Evolutionary conservation across 768 basidiomycete species (phyloP), one percentile per base, ranked within the genome.

Genomic region (Suillus discolor): DNA sequence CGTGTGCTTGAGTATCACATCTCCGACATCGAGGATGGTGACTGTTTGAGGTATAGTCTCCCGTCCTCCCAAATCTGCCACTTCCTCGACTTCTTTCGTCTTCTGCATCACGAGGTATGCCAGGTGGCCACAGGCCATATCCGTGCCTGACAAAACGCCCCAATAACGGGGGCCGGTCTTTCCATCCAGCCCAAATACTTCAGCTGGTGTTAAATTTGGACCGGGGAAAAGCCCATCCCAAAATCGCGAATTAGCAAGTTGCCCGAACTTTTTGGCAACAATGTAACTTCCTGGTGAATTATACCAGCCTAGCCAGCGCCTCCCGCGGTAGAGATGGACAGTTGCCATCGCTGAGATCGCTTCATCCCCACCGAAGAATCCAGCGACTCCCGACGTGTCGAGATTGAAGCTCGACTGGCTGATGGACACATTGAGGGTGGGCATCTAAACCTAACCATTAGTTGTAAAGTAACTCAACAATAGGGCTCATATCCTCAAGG

Each of bases 231-330:
- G 61, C 1, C 71, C 73, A 47, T 71, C 63, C 73, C 74, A 78
- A 49, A 71, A 62, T n/a, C 68, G 68, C 1, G 71, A 65, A 16
- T 68, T 69, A 1, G 73, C 70, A 60, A 79, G 72, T 12, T 69
- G 69, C 2, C 74, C 74, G 61, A 78, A 78, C 11, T 71, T 69
- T 54, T 70, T 74, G 23, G 78, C 79, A 44, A 79, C 69, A 5
- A 62, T 61, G 42, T 74, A 76, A 12, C 66, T 72, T 38, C 78
- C 79, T 0, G 77, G 78, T n/a, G 72, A 77, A 61, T 79, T 80
- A 36, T 79, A 79, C 75, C 75, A 79, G 20, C 78, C 79, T 16
- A 79, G 64, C 75, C 75, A 80, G 44, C 71, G 73, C 60, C 74
- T 72, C 28, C 72, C 72, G 60, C 72, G 60, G 61, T 71, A 78